A percentile compares a stretch with the other conserved stretches of the same genome.
phyloP scores from a whole-genome alignment of 768 basidiomycete genomes.

The Imleria badia region DNA sequence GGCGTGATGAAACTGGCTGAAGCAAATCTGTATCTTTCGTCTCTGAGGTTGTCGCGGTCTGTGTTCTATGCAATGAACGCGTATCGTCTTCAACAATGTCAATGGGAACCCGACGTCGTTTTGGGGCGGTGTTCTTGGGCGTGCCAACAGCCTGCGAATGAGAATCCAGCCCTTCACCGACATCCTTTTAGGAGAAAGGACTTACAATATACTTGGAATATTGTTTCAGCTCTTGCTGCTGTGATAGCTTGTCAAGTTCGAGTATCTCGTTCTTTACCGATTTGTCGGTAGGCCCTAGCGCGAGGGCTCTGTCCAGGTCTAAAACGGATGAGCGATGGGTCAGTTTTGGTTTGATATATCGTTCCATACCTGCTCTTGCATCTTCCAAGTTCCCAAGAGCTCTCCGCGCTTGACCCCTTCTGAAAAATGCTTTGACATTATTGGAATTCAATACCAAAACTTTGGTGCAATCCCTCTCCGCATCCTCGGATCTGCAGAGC shows the following conservation, averaged over 20 bases:
- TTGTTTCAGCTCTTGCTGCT: constrained; percentile 32
- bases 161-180: constrained; percentile 3
- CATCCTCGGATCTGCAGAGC: constrained; percentile 64
- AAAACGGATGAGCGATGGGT: constrained; percentile 2
- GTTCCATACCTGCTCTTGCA: constrained; percentile 55
- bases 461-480: constrained; percentile 74
- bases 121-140: constrained; percentile 22
- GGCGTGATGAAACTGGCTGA: constrained; percentile 41
- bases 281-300: constrained; percentile 63
- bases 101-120: constrained; percentile 64
- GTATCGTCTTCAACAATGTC: constrained; percentile 48
- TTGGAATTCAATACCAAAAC: constrained; percentile 53
- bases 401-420: constrained; percentile 71
- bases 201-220: constrained; percentile 34
- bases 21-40: constrained; percentile 29
- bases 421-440: constrained; percentile 80
- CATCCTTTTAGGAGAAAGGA: neutral
- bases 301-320: constrained; percentile 65
- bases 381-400: constrained; percentile 53
- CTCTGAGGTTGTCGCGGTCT: neutral
- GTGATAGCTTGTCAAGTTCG: constrained; percentile 44
- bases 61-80: neutral
- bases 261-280: constrained; percentile 62
- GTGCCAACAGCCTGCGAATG: constrained; percentile 7
- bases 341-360: neutral